Conservation (phyloP, 2,329 filamentous ascomycete species). For the Aspergillus sp. region DNA sequence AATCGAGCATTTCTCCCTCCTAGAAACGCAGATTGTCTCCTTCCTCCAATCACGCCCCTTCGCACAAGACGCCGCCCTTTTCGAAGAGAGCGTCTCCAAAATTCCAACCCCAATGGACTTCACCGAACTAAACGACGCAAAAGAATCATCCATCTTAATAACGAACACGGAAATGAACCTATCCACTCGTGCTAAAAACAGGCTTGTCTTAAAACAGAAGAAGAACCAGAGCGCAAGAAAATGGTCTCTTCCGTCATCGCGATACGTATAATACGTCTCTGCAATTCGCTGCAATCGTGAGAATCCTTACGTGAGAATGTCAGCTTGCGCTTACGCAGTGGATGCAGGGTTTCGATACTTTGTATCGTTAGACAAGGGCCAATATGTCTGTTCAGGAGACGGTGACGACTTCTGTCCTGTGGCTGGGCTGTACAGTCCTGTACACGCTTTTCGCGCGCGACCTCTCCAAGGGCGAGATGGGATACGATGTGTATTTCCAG, state of each 20-base stretch:
- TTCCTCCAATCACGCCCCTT: background rate
- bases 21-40: background rate
- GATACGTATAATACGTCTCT: background rate
- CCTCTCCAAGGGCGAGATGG: background rate
- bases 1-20: background rate
- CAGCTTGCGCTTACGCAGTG: background rate
- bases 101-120: background rate
- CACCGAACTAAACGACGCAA: background rate
- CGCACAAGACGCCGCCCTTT: background rate
- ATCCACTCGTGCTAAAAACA: background rate
- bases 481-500: background rate
- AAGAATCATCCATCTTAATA: background rate
- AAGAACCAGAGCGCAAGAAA: background rate
- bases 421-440: background rate
- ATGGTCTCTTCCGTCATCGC: background rate
- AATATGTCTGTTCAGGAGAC: background rate
- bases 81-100: background rate
- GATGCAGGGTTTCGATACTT: background rate
- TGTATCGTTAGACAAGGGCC: background rate
- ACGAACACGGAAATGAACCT: background rate
- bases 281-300: background rate
- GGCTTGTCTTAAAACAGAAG: background rate
- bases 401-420: background rate
- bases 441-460: background rate
- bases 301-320: background rate